Base-by-base conservation (phyloP, 2,329 filamentous ascomycete genomes). In the Ilyonectria robusta region DNA sequence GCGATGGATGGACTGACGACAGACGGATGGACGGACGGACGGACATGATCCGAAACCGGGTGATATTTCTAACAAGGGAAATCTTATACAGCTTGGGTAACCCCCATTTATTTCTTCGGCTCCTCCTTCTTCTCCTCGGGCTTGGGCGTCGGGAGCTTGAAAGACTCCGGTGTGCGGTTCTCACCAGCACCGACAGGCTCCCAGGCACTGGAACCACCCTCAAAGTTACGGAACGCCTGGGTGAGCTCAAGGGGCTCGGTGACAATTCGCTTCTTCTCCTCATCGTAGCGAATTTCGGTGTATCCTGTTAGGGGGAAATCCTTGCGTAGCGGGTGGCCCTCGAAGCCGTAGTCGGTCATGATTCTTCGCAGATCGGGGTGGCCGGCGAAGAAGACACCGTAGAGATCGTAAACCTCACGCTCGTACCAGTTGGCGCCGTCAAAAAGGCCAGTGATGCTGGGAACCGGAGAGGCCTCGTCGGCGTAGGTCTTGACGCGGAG, bases 231-330 rank as follows among this genome's bases (percentile, higher is more conserved):
- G 91, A 97, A 99, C 8, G 97, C 96, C 84, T 99, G 96, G 15
- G 96, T 98, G 83, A 99, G 89, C 86, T 99, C 96, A 56, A 99
- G 87, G 46, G 97, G 96, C 87, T 99, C 97, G 35, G 97, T 95
- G 68, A 99, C 95, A 79, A 99, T 98, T 70, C 96, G 91, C 91
- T 99, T 99, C 93, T 98, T 99, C 88, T 99, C 97, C 85, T 99
- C 96, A 75, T 99, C 96, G 80, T 97, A 99, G 78, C 96, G 89
- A 74, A 99, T 92, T 86, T 99, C 97, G 37, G 96, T 99, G 86
- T 99, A 99, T 54, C 96, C 96, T 2, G 96, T 98, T 81, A 99
- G 85, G 23, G 96, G 96, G 86, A 99, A 99, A 81, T 99, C 96
- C 86, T 99, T 99, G 79, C 97, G 90, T 79, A 99, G 85, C 47